A percentile compares a stretch with the other conserved stretches of the same genome.
Conservation (phyloP, 2,329 filamentous ascomycete genomes). For the Calonectria pseudoturangicola region DNA sequence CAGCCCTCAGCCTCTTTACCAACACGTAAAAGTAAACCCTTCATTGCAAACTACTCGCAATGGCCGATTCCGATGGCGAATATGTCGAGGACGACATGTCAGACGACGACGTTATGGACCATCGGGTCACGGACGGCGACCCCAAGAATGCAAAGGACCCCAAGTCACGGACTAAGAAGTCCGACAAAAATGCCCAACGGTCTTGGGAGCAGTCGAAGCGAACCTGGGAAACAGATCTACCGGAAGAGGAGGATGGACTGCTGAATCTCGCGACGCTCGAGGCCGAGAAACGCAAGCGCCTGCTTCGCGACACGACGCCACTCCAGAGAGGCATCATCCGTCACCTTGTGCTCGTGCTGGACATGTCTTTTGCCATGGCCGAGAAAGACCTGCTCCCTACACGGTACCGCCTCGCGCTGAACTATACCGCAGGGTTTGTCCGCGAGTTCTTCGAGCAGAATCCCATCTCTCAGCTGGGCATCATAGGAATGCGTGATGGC, state of each 20-base stretch:
- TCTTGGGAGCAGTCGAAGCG: conserved; percentile 81
- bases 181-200: conserved; percentile 66
- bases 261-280: conserved; percentile 87
- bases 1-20: not conserved
- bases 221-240: conserved; percentile 82
- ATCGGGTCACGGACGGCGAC: conserved; percentile 65
- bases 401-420: conserved; percentile 87
- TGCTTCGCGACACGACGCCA: conserved; percentile 95
- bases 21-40: not conserved
- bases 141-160: conserved; percentile 56
- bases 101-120: conserved; percentile 77
- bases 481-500: conserved; percentile 95
- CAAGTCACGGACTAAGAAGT: conserved; percentile 55
- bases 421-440: conserved; percentile 91
- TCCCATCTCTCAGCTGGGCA: conserved; percentile 94
- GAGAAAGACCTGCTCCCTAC: conserved; percentile 96
- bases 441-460: conserved; percentile 99
- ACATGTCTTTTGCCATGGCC: conserved; percentile 94
- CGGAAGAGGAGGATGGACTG: conserved; percentile 83
- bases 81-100: conserved; percentile 78
- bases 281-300: conserved; percentile 85
- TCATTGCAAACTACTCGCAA: conserved; percentile 56
- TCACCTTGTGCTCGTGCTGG: conserved; percentile 92
- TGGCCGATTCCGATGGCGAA: conserved; percentile 85
- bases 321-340: conserved; percentile 97